phyloP scores from a whole-genome alignment of 2,329 filamentous ascomycete genomes.

The Myriosclerotinia duriaeana region DNA sequence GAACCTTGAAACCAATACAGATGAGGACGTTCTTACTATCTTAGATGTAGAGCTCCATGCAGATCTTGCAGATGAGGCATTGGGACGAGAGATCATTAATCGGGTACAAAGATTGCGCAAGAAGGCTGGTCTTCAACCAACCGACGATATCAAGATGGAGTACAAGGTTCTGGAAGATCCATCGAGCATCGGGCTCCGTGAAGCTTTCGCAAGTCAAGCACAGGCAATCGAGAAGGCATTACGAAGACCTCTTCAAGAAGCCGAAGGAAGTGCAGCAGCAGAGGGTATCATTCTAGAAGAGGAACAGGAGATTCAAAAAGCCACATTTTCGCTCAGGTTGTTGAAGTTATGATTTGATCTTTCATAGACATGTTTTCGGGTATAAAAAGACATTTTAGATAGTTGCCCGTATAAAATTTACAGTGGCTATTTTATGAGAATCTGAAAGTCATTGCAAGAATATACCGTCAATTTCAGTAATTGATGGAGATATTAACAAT shows the following conservation, averaged over 20 bases:
- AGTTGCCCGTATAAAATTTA: not conserved
- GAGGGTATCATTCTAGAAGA: conserved; percentile 72
- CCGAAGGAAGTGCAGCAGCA: conserved; percentile 1
- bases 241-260: conserved; percentile 56
- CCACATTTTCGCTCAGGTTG: conserved; percentile 74
- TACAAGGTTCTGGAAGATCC: conserved; percentile 80
- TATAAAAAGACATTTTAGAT: conserved; percentile 16
- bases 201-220: conserved; percentile 67
- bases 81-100: conserved; percentile 90
- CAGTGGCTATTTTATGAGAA: not conserved
- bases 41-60: conserved; percentile 81
- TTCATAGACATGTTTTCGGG: not conserved
- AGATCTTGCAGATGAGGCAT: conserved; percentile 81
- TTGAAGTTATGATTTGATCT: conserved; percentile 61
- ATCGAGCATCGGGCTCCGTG: conserved; percentile 69
- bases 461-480: not conserved
- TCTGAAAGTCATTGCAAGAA: not conserved
- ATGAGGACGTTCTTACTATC: conserved; percentile 86
- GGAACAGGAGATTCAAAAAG: conserved; percentile 82
- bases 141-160: conserved; percentile 94
- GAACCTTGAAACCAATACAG: conserved; percentile 81
- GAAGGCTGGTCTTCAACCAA: conserved; percentile 85
- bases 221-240: conserved; percentile 73
- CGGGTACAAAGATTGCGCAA: conserved; percentile 90
- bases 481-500: not conserved